phyloP scores from a whole-genome alignment of 345 rosid species.

The Salix exigua region DNA sequence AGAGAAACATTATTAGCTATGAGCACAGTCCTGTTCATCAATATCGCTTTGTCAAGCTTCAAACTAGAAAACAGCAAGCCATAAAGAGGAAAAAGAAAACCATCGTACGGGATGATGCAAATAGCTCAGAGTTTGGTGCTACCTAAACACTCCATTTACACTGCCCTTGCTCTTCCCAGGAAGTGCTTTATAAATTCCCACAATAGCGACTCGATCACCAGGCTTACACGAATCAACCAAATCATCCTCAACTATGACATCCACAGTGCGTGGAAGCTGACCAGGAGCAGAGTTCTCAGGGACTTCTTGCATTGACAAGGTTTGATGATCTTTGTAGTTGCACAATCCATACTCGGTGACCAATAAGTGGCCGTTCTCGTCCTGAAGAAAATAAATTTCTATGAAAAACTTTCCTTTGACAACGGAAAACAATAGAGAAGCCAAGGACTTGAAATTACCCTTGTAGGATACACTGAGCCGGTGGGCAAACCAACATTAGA shows the following conservation, averaged over 20 bases:
- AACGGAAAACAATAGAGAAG: conserved; percentile 1
- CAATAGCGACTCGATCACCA: conserved; percentile 93
- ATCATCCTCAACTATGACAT: conserved; percentile 93
- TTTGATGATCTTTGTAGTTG: conserved; percentile 94
- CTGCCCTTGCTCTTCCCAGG: conserved; percentile 94
- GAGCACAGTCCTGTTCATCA: conserved; percentile 71
- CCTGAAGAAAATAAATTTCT: conserved; percentile 42
- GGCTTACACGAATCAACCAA: conserved; percentile 96
- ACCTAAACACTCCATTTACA: conserved; percentile 98
- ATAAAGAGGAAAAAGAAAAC: conserved; percentile 3
- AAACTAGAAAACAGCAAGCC: neutral
- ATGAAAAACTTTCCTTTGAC: conserved; percentile 9
- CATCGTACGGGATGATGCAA: neutral
- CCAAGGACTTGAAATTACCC: conserved; percentile 48
- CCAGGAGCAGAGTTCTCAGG: conserved; percentile 99
- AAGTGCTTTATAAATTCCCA: conserved; percentile 91
- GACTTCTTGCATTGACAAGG: conserved; percentile 94
- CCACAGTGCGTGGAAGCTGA: conserved; percentile 96
- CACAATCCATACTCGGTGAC: conserved; percentile 96
- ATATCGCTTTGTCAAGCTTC: conserved; percentile 14
- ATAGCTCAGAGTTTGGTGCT: neutral
- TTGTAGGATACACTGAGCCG: conserved; percentile 95
- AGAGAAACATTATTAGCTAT: conserved; percentile 82
- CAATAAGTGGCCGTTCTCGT: conserved; percentile 80
- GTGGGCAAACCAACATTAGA: conserved; percentile 88